These are phyloP conservation scores for Quercus tomentella DNA, from an alignment of 331 rosid species.

Conservation along the genomic window DNA sequence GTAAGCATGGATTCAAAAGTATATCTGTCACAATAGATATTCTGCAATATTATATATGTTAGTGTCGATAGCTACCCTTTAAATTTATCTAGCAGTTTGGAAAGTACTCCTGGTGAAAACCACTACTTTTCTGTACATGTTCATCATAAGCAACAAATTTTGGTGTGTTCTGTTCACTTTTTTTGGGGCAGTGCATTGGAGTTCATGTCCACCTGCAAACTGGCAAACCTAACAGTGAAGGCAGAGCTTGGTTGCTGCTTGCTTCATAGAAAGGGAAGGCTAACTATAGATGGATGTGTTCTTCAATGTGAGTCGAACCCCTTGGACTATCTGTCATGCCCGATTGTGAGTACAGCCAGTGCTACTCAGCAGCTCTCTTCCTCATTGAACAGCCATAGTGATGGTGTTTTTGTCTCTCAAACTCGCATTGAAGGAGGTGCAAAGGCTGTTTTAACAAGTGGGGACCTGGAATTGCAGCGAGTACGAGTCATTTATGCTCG, in stretches of 20 bases:
- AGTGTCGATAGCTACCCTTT: background rate
- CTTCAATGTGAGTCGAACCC: constrained; percentile 91
- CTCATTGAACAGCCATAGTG: constrained; percentile 30
- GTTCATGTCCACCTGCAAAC: constrained; percentile 82
- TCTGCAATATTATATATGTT: background rate
- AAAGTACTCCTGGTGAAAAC: constrained; percentile 3
- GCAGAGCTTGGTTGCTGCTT: constrained; percentile 96
- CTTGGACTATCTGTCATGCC: constrained; percentile 81
- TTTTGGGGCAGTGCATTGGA: constrained; percentile 81
- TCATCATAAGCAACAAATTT: constrained; percentile 19
- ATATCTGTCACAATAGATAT: background rate
- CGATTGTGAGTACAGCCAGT: constrained; percentile 74
- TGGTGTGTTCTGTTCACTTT: constrained; percentile 29
- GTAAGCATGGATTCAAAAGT: background rate
- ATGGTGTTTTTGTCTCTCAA: constrained; percentile 84
- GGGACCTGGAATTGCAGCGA: constrained; percentile 74
- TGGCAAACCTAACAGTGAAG: constrained; percentile 83
- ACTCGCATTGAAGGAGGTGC: constrained; percentile 97
- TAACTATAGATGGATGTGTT: constrained; percentile 76
- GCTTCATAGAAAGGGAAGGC: constrained; percentile 89
- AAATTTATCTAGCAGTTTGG: constrained; percentile 28
- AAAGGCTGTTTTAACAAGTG: constrained; percentile 80
- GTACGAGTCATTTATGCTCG: constrained; percentile 85
- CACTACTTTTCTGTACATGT: background rate
- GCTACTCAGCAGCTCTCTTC: constrained; percentile 42